Base-by-base conservation (phyloP, 2,329 filamentous ascomycete species). In the Botrytis sinoallii region DNA sequence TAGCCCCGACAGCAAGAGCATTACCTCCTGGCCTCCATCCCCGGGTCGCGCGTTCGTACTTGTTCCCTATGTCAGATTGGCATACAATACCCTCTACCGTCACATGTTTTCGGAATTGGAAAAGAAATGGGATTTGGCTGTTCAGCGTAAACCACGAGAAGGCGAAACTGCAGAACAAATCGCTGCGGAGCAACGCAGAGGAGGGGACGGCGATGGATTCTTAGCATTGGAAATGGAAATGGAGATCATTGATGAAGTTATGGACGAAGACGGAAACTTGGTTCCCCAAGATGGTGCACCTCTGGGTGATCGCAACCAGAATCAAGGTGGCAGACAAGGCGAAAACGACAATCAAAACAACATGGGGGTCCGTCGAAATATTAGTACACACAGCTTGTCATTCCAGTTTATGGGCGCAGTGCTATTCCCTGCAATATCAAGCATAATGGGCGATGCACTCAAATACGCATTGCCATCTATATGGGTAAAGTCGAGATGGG, bases 371-470 rank as follows among this genome's bases (percentile, higher is more conserved):
- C 76, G 75, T 20, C 76, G 75, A 52, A 75, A 81, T 69, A 74
- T 88, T 76, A 86, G 86, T 40, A 86, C 87, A 20, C 85, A 85
- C 48, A 85, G 85, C 46, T 82, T 92, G 44, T 87, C 88, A 0
- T 86, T 90, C 75, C 87, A 87, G 0, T 84, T 92, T 57, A 84
- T 93, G 46, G 91, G 91, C 9, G 91, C 91, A 1, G 84, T 99
- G 3, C 85, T 97, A 20, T 93, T 97, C 79, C 96, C 96, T 0
- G 90, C 89, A 18, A 89, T 98, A 63, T 94, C 94, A 0, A 92
- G 91, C 44, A 87, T 89, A 22, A 89, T 94, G 82, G 96, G 96
- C 63, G 92, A 94, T 78, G 79, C 94, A 0, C 85, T 98, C 48
- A 90, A 91, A 22, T 81, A 89, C 18, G 82, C 88, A 0, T 84